Evolutionary conservation across 345 rosid species (phyloP), one percentile per base, ranked within the genome.

Genomic region (Rhodomyrtus tomentosa): DNA sequence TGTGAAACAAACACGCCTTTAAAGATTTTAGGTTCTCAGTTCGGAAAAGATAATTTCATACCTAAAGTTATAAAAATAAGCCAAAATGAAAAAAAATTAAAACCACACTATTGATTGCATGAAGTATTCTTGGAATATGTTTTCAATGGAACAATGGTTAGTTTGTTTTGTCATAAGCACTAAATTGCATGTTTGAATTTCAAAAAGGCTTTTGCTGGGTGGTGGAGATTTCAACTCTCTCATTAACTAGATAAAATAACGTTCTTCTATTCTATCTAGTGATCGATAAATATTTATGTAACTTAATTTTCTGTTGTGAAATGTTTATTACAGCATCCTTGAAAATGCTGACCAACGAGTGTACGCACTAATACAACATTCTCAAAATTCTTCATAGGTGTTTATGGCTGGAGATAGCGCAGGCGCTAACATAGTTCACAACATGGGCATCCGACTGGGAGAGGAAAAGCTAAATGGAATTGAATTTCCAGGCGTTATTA

Each of bases 381-480:
- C 40, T 59, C 21, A 12, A 59, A 50, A 29, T 22, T 81, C n/a
- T 20, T 20, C 0, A 29, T 29, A 15, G 48, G 86, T 91, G 25
- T 91, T 87, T 29, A 25, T 90, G 3, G 90, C 88, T 0, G 93
- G 92, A 9, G 93, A 91, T 32, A 87, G 89, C 38, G 91, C 89
- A 3, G 92, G 93, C 4, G 90, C 86, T 40, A 89, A 88, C 45
- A 86, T 90, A 3, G 87, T 81, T 6, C 90, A 86, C 87, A 7
- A 15, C 21, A 29, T 87, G 80, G 84, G 62, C 6, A 20, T 88
- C 22, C 54, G 76, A 59, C 50, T 73, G 16, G 74, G 84, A 20
- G 16, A 24, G 52, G 79, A 85, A 9, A 83, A 27, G 38, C 42
- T 72, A 21, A 12, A 5, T 10, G 88, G 87, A 7, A n/a, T 85